Evolutionary conservation across 306 rosid genomes (phyloP), one percentile per base, ranked within the genome.

Genomic region (Prosopis cineraria): DNA sequence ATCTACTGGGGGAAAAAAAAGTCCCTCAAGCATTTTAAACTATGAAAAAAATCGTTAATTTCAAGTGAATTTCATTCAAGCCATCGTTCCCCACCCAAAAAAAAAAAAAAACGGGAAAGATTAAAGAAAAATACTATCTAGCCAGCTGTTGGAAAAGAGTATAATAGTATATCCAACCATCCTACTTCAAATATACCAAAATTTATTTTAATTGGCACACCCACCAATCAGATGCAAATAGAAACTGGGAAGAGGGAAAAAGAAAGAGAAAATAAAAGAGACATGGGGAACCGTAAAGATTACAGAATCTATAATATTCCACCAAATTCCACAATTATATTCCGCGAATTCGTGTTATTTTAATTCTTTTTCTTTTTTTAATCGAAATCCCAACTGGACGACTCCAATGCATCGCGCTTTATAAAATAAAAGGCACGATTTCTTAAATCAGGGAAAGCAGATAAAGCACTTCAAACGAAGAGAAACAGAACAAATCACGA

Each of bases 361-460:
- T 22, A 66, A 74, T 27, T n/a, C 55, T 41, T 12, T 19, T 59
- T 19, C 40, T 43, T 59, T 19, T 48, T 43, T n/a, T n/a, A 34
- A 79, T 79, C 45, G 45, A 65, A 80, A 64, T 64, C 72, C 80
- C 73, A 71, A 75, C 31, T 67, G 29, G 75, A 48, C 72, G 52
- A 74, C 77, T 83, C 76, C 85, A 78, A 74, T 37, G 83, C 71
- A 53, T 80, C 72, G 72, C 56, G 22, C 43, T 20, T 52, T 13
- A 9, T 74, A 41, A 17, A 56, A 52, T 41, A 79, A 79, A 76
- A 74, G 36, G 43, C 79, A 53, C 83, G 62, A 73, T 56, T 74
- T 70, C 69, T 78, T 45, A 70, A 17, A 72, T 20, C 82, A 10
- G 25, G 71, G 41, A 31, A 67, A 79, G 55, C 76, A 43, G 50